Evolutionary conservation across 768 basidiomycete species (phyloP), one percentile per base, ranked within the genome.

Genomic region (Mrakia blollopis): DNA sequence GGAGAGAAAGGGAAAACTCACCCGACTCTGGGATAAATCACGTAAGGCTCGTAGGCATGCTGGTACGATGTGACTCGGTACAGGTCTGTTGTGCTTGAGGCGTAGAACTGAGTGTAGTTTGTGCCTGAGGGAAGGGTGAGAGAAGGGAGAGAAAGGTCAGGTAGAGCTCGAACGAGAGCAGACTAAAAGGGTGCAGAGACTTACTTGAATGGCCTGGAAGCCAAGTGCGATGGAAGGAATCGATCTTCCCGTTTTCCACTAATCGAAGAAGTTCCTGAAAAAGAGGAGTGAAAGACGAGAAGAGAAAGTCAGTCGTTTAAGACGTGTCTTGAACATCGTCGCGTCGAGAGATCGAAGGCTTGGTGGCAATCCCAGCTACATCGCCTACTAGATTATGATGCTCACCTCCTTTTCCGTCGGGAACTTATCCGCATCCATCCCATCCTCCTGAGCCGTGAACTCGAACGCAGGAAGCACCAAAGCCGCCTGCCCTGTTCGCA

Each of bases 381-480:
- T 11, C 10, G 35, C 9, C 62, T 28, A 3, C 3, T 32, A 73
- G 35, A 77, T 63, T 57, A 67, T 44, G 54, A 62, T 35, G 81
- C 86, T 69, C 72, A 91, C 91, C 84, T 86, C 83, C 85, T 93
- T 94, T 79, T 89, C 87, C 23, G 83, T 84, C 1, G 93, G 93
- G 82, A 93, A 93, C 3, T 80, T 84, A 6, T 81, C 80, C 74
- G 86, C 86, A 80, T 91, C 86, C 47, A 85, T 83, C 11, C 91
- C 92, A 73, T 91, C 89, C 77, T 85, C 83, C 79, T 89, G 89
- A 79, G 88, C 86, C 65, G 86, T 83, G 80, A 90, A 93, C 84
- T 94, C 93, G 80, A 94, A 94, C 0, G 92, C 93, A 28, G 93
- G 92, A 32, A 94, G 82, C 4, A 94, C 93, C 74, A 94, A 86